A percentile compares a stretch with the other conserved stretches of the same genome.
phyloP scores from a whole-genome alignment of 345 rosid genomes.

The Angophora floribunda region DNA sequence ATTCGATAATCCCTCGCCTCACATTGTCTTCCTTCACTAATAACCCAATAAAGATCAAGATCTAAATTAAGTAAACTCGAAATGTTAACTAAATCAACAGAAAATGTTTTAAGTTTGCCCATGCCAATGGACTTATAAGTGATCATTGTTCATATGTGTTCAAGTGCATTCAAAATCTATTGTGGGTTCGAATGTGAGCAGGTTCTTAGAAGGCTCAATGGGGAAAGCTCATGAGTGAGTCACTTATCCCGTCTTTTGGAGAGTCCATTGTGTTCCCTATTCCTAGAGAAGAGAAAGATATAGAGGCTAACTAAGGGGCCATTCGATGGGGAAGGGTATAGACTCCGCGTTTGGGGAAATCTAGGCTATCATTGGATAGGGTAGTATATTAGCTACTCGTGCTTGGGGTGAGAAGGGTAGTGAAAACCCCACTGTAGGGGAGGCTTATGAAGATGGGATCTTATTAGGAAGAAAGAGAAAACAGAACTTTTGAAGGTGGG shows the following conservation, averaged over 20 bases:
- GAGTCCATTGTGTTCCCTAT: too few relatives aligned
- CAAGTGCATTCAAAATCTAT: background rate
- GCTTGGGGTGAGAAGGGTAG: too few relatives aligned
- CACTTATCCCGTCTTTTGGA: too few relatives aligned
- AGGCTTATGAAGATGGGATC: background rate
- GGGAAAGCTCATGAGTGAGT: background rate
- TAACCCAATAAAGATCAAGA: background rate
- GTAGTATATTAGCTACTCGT: too few relatives aligned
- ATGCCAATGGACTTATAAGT: fast-evolving
- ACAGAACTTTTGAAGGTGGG: background rate
- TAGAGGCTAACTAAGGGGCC: too few relatives aligned
- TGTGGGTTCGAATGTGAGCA: background rate
- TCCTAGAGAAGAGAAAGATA: background rate
- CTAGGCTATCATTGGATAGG: too few relatives aligned
- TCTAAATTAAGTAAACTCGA: background rate
- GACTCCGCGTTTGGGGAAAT: too few relatives aligned
- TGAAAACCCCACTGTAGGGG: background rate
- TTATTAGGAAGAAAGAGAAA: background rate
- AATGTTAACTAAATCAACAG: too few relatives aligned
- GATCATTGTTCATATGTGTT: too few relatives aligned
- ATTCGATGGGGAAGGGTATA: too few relatives aligned
- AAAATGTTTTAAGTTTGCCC: background rate
- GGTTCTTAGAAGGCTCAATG: too few relatives aligned
- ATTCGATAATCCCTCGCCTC: background rate
- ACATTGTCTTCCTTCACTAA: background rate